Evolutionary conservation across 306 rosid species (phyloP), one percentile per base, ranked within the genome.

Genomic region (Cucumis sativus): DNA sequence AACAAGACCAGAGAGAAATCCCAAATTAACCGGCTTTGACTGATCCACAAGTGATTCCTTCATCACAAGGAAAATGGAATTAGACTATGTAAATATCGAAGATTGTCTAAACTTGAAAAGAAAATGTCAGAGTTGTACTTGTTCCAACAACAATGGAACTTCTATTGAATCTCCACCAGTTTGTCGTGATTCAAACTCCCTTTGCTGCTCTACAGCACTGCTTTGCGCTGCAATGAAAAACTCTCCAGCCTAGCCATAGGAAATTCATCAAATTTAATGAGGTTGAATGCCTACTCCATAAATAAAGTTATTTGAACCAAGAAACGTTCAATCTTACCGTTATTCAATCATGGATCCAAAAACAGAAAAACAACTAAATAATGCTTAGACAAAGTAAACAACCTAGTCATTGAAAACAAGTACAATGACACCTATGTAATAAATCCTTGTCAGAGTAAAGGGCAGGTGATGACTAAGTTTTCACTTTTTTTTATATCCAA

Each of bases 11-110:
- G 89, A 30, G 74, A 88, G 41, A 82, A 81, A 88, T 11, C 91
- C 89, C 83, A 88, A 77, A 84, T 88, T 88, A 41, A 88, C 82
- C 77, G 82, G 83, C 86, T 88, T 84, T 56, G 88, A 85, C 72
- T 89, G 83, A 87, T 95, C 97, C 59, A 77, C 85, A 79, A 81
- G 55, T 74, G 77, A 56, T 83, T 95, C 97, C 97, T 95, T 84
- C 77, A 80, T 54, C 79, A 71, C 57, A 88, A 82, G 80, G 74
- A 69, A 77, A 75, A n/a, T 70, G 64, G 79, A 70, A 74, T 63
- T 55, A 25, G 63, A 84, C 73, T 77, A 64, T 61, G 51, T 89
- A 92, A 63, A 77, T n/a, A 21, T 49, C 6, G 17, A 77, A 63
- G 74, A 77, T 57, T 9, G 17, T 17, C 13, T 7, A 30, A 63